Conservation (phyloP, 2,329 filamentous ascomycete genomes). For the Aureobasidium sp. region DNA sequence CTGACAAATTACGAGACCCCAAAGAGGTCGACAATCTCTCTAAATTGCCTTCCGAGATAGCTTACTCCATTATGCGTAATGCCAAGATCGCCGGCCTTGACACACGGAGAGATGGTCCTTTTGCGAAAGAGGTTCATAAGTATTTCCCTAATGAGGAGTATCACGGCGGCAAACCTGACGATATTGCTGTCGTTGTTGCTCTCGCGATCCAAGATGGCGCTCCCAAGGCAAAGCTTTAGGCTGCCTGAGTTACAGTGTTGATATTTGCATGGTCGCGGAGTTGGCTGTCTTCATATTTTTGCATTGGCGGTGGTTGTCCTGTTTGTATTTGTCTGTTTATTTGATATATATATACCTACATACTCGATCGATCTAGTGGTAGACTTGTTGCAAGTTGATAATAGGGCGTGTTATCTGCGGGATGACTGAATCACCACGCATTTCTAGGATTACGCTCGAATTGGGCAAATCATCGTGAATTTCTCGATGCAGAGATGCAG, state of each 20-base stretch:
- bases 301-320: background rate
- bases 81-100: slow-evolving; percentile 83
- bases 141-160: slow-evolving; percentile 81
- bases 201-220: slow-evolving; percentile 60
- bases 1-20: slow-evolving; percentile 6
- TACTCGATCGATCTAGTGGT: too few species aligned
- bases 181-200: slow-evolving; percentile 81
- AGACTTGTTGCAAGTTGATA: too few species aligned
- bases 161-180: slow-evolving; percentile 89
- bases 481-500: too few species aligned
- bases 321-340: background rate
- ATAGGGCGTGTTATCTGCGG: too few species aligned
- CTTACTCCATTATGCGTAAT: slow-evolving; percentile 68
- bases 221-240: slow-evolving; percentile 15
- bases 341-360: background rate
- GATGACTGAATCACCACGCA: too few species aligned
- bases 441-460: too few species aligned
- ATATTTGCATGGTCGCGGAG: background rate
- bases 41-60: slow-evolving; percentile 60
- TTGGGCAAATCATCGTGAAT: too few species aligned
- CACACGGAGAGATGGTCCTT: slow-evolving; percentile 76
- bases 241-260: background rate
- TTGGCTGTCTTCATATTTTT: background rate
- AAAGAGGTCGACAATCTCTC: background rate
- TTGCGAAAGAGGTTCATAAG: slow-evolving; percentile 87